phyloP scores from a whole-genome alignment of 129 eudicot genomes.

The Glebionis coronaria region DNA sequence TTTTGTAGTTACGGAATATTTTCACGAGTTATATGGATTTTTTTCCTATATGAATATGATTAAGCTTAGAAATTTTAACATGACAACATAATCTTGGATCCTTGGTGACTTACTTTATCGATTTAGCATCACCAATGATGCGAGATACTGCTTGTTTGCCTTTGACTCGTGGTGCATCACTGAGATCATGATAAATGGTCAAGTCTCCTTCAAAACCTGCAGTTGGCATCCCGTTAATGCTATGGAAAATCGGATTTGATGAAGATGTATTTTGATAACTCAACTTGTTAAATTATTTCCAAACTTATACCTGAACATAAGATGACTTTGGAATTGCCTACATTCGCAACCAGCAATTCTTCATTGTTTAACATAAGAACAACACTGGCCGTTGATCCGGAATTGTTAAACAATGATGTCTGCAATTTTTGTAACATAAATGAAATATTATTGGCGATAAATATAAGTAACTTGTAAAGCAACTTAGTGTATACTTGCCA shows the following conservation, averaged over 20 bases:
- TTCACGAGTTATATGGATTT: too few species aligned
- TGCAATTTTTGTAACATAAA: constrained; percentile 13
- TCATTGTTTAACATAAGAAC: constrained; percentile 45
- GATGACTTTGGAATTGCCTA: constrained; percentile 75
- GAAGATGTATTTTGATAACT: too few species aligned
- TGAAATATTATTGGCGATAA: neutral
- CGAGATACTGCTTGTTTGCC: constrained; percentile 65
- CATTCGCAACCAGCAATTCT: constrained; percentile 43
- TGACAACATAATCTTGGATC: neutral
- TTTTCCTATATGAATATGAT: neutral
- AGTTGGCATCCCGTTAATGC: neutral
- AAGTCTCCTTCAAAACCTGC: constrained; percentile 42
- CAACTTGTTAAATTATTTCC: neutral
- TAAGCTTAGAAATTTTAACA: neutral
- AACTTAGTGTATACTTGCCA: constrained; percentile 24
- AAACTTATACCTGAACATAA: constrained; percentile 40
- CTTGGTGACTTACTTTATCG: constrained; percentile 40
- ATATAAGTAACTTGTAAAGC: neutral
- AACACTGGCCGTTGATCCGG: constrained; percentile 67
- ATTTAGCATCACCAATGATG: constrained; percentile 58
- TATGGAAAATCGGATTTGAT: neutral
- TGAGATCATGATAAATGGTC: constrained; percentile 59
- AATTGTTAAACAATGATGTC: constrained; percentile 43
- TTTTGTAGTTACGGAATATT: neutral
- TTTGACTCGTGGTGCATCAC: constrained; percentile 66